A percentile compares a stretch with the other conserved stretches of the same genome.
These are phyloP conservation scores for Solanum etuberosum DNA, from an alignment of 257 asterid species.

Conservation along the genomic window DNA sequence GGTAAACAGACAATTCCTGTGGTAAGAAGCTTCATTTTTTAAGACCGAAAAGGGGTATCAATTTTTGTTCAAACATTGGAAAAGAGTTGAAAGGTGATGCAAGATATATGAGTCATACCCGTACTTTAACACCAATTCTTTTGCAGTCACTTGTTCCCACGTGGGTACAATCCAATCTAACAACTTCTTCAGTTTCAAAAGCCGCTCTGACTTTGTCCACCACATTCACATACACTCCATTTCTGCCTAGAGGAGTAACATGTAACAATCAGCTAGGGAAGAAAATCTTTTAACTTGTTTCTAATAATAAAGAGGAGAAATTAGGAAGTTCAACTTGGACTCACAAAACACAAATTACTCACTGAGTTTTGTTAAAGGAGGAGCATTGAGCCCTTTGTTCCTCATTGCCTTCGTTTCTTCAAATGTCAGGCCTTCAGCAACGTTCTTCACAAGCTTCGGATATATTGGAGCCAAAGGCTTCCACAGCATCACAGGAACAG, in stretches of 20 bases:
- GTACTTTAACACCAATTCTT: conserved; percentile 75
- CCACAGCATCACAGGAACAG: conserved; percentile 68
- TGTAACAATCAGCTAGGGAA: neutral
- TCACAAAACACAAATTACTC: conserved; percentile 4
- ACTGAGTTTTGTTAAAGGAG: conserved; percentile 81
- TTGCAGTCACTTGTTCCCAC: conserved; percentile 87
- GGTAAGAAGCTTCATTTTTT: neutral
- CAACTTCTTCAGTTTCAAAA: conserved; percentile 62
- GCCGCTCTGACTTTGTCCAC: conserved; percentile 67
- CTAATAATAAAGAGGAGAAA: neutral
- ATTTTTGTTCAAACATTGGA: neutral
- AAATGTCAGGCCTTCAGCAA: conserved; percentile 70
- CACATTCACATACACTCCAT: conserved; percentile 80
- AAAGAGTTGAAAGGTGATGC: neutral
- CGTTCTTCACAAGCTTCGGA: conserved; percentile 82
- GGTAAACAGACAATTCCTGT: neutral
- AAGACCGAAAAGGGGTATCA: neutral
- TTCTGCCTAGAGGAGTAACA: conserved; percentile 32
- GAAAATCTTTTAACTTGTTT: neutral
- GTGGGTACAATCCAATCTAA: conserved; percentile 64
- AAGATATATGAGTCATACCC: conserved; percentile 30
- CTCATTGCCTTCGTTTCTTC: conserved; percentile 77
- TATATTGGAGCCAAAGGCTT: conserved; percentile 74
- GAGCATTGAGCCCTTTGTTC: conserved; percentile 59
- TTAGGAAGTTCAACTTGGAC: neutral